These are phyloP conservation scores for Galerina sulciceps DNA, from an alignment of 768 basidiomycete species.

Conservation along the genomic window DNA sequence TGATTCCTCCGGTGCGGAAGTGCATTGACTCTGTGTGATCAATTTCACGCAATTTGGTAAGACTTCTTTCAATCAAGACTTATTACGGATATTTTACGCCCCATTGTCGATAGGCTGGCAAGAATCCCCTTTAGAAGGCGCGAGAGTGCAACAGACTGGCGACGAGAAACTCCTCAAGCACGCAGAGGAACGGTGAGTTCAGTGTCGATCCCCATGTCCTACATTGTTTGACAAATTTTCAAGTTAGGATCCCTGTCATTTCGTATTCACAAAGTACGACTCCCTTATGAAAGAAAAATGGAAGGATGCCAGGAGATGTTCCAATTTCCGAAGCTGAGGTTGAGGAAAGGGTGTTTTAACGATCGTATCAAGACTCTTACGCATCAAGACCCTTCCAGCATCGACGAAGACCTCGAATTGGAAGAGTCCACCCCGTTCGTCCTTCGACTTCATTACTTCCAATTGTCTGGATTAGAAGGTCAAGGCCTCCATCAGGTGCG, in stretches of 20 bases:
- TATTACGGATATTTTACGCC: background rate
- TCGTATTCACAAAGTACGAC: constrained; percentile 36
- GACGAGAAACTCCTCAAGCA: background rate
- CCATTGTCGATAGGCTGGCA: background rate
- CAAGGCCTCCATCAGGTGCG: background rate
- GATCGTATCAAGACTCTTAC: background rate
- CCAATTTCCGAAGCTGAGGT: background rate
- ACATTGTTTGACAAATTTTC: too few species aligned
- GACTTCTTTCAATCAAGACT: too few species aligned
- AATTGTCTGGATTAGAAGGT: background rate
- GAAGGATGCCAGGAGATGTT: too few species aligned
- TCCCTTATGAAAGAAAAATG: constrained; percentile 14
- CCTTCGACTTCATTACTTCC: background rate
- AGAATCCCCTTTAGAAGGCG: background rate
- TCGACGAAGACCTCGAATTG: background rate
- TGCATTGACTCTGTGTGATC: background rate
- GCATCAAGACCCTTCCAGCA: background rate
- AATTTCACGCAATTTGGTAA: background rate
- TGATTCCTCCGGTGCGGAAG: background rate
- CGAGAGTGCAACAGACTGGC: background rate
- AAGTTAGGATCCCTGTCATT: constrained; percentile 24
- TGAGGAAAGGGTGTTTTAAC: background rate
- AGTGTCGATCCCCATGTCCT: too few species aligned
- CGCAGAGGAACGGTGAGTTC: background rate
- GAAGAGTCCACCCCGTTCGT: background rate